Evolutionary conservation across 352 stramenopile genomes (phyloP), one percentile per base, ranked within the genome.

Genomic region (Blastocystis hominis): DNA sequence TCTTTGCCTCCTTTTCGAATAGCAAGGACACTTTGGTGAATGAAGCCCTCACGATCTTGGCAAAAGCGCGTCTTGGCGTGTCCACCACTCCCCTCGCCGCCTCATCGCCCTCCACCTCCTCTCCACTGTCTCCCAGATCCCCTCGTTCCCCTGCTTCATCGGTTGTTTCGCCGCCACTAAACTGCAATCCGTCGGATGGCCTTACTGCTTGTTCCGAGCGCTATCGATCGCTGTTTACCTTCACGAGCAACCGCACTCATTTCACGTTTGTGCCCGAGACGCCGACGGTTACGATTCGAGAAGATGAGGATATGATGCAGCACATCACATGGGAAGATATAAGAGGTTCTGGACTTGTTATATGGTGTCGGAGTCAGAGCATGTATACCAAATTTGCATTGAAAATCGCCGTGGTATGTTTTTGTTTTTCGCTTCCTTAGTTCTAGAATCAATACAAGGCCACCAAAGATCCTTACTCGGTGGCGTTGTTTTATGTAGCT

Each of bases 361-460:
- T 84, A 0, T 84, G 72, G 72, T 30, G 62, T 40, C 50, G 50
- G 9, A 84, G 44, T 40, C 3, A 66, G n/a, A n/a, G 2, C 3
- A 24, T 54, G 13, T 84, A 34, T 46, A 66, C 17, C 3, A 47
- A 69, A 46, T 15, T 84, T 17, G 72, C 72, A 24, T 24, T 84
- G 36, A 47, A 44, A 38, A 54, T 66, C 20, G 72, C 72, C 0
- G 54, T 68, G 55, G 72, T 84, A n/a, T 5, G 34, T 13, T 34
- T 53, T 30, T 30, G 24, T 30, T 30, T 5, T 5, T 6, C 7
- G 1, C 7, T 9, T 15, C 2, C 15, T 84, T 38, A 50, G 15
- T 13, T n/a, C 20, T 84, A 84, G 72, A 84, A 84, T 46, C 47
- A 64, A 13, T 84, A 68, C 72, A 84, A 84, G 38, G 13, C 44